Percentiles rank a stretch among this genome's conserved stretches.
Conservation (phyloP, 2,329 filamentous ascomycete species). For the Meredithiella fracta region DNA sequence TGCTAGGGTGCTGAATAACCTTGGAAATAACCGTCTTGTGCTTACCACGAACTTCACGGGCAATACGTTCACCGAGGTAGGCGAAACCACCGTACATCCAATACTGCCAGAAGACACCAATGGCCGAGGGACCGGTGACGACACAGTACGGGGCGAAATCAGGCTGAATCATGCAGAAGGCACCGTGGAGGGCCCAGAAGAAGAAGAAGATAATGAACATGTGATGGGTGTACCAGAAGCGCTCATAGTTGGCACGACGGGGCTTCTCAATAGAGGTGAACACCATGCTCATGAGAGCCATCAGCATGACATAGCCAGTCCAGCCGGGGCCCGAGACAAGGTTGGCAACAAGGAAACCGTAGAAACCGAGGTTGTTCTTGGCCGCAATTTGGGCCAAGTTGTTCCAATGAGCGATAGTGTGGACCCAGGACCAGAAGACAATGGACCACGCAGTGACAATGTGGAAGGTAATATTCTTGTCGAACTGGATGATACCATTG, state of each 20-base stretch:
- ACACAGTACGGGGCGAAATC: conserved; percentile 66
- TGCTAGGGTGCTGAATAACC: conserved; percentile 77
- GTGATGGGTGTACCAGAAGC: conserved; percentile 84
- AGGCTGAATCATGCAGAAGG: conserved; percentile 80
- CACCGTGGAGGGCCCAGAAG: conserved; percentile 80
- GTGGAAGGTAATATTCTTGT: conserved; percentile 82
- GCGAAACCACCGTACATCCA: conserved; percentile 73
- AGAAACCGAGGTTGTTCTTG: conserved; percentile 60
- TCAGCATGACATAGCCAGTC: conserved; percentile 74
- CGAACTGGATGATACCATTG: conserved; percentile 75
- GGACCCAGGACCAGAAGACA: conserved; percentile 74
- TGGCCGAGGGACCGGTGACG: conserved; percentile 44
- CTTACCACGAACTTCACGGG: conserved; percentile 60
- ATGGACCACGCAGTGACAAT: conserved; percentile 76
- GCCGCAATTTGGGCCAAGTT: conserved; percentile 65
- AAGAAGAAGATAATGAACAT: conserved; percentile 78
- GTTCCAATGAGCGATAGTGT: conserved; percentile 75
- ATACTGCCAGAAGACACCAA: conserved; percentile 77
- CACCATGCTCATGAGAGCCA: conserved; percentile 63
- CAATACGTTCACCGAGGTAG: conserved; percentile 64
- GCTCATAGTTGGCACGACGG: conserved; percentile 66
- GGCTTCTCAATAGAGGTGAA: conserved; percentile 62
- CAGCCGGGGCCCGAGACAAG: conserved; percentile 67
- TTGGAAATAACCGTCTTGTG: conserved; percentile 80
- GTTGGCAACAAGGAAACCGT: conserved; percentile 62